Evolutionary conservation across 805 yeast genomes (phyloP), one percentile per base, ranked within the genome.

Genomic region (Yamadazyma ubonensis): DNA sequence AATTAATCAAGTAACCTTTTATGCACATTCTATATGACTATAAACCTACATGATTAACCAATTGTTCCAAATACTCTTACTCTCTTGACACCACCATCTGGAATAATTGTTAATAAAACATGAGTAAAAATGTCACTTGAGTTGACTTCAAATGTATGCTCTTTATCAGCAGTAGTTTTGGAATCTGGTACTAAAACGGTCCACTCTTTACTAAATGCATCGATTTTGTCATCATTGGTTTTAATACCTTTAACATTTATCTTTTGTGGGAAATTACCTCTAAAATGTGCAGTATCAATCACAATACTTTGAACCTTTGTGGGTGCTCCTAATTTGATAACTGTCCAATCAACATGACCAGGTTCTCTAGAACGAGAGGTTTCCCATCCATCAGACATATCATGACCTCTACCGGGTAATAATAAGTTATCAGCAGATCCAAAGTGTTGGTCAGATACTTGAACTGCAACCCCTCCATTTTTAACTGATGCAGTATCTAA

Each of bases 371-470:
- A 88, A 59, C 99, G 79, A 53, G 78, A 79, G 17, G 99, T 91
- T 61, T 91, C 99, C 99, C 99, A 91, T 10, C 99, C 99, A 57
- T 93, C 98, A 36, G 93, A 79, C 98, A 91, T 91, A 62, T 91
- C 96, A 53, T 75, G 78, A 38, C 99, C 99, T 45, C 97, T 79
- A 11, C 98, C 98, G 2, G 97, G 97, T 40, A 91, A 70, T 42
- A 91, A 67, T 46, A 91, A 69, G 66, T 91, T 91, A 60, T 86
- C 95, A 27, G 90, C 95, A 32, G 91, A 76, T 27, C 96, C 95
- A 57, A 91, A 91, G 65, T 90, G 98, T 67, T 91, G 96, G 66
- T 93, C 96, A 2, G 95, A 83, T 52, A 77, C 79, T 9, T 79
- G 70, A 29, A 87, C 79, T 18, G 91, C 91, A 25, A 88, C 90